phyloP scores from a whole-genome alignment of 441 rosid genomes.

The Bruguiera hainesii region DNA sequence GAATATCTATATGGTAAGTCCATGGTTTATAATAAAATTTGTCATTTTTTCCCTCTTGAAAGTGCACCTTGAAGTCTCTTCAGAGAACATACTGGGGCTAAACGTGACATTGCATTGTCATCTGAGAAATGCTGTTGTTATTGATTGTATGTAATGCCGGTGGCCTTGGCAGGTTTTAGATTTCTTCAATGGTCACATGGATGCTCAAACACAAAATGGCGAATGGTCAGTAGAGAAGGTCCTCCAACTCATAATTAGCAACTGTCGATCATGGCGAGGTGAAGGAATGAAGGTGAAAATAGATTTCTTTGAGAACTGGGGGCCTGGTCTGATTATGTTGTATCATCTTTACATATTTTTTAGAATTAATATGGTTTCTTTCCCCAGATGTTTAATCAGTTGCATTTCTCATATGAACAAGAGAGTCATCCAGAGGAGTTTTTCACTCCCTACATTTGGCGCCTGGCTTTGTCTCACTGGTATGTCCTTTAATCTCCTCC shows the following conservation, averaged over 20 bases:
- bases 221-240: conserved; percentile 99
- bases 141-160: conserved; percentile 1
- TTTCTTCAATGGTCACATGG: conserved; percentile 90
- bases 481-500: conserved; percentile 25
- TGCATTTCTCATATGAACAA: conserved; percentile 97
- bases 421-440: conserved; percentile 99
- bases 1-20: conserved; percentile 75
- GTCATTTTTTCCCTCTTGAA: neutral
- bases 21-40: neutral
- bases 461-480: conserved; percentile 67
- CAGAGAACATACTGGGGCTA: neutral
- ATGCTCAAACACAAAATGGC: conserved; percentile 75
- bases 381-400: conserved; percentile 89
- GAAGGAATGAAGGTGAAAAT: conserved; percentile 89
- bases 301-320: conserved; percentile 4
- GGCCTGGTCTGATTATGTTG: neutral
- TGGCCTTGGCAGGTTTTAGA: conserved; percentile 67
- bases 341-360: neutral
- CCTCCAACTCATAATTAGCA: conserved; percentile 67
- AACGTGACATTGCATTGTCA: neutral
- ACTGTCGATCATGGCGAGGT: conserved; percentile 93
- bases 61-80: conserved; percentile 8
- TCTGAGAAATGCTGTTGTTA: neutral
- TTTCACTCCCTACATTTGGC: conserved; percentile 96
- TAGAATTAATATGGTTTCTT: conserved; percentile 3